Conservation (phyloP, 441 rosid genomes). For the Populus hybrid region DNA sequence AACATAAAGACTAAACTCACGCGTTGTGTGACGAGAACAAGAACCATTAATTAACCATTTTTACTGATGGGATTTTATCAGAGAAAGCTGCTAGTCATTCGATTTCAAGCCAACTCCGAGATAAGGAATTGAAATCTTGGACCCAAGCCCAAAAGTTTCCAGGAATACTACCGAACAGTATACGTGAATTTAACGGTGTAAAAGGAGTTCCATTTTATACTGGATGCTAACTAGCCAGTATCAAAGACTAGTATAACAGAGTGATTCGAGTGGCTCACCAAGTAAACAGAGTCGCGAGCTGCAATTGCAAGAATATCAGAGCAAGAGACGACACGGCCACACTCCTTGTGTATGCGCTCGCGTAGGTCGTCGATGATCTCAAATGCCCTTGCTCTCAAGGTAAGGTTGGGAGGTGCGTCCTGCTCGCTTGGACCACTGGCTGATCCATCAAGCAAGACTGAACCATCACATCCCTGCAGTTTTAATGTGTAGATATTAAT, state of each 20-base stretch:
- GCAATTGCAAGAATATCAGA: slow-evolving; percentile 65
- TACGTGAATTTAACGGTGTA: too few relatives aligned
- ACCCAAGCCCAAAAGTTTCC: too few relatives aligned
- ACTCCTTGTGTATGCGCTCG: slow-evolving; percentile 34
- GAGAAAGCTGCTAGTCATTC: too few relatives aligned
- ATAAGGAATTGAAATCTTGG: too few relatives aligned
- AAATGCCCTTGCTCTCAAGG: slow-evolving; percentile 48
- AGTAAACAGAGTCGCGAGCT: slow-evolving; percentile 66
- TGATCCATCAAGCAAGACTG: slow-evolving; percentile 64
- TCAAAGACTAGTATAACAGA: not conserved
- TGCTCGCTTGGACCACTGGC: slow-evolving; percentile 65
- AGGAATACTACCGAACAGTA: too few relatives aligned
- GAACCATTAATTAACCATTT: too few relatives aligned
- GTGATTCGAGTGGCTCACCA: slow-evolving; percentile 30
- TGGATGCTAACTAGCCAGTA: not conserved
- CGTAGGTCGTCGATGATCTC: slow-evolving; percentile 52
- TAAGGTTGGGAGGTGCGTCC: slow-evolving; percentile 53
- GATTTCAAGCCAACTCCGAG: too few relatives aligned
- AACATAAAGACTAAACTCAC: too few relatives aligned
- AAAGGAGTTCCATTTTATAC: too few relatives aligned
- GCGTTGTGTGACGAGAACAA: too few relatives aligned
- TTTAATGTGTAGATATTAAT: not conserved
- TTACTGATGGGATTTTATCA: too few relatives aligned
- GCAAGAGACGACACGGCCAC: slow-evolving; percentile 72
- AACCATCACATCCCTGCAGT: slow-evolving; percentile 72